Conservation (phyloP, 257 asterid species). For the Solanum commersonii region DNA sequence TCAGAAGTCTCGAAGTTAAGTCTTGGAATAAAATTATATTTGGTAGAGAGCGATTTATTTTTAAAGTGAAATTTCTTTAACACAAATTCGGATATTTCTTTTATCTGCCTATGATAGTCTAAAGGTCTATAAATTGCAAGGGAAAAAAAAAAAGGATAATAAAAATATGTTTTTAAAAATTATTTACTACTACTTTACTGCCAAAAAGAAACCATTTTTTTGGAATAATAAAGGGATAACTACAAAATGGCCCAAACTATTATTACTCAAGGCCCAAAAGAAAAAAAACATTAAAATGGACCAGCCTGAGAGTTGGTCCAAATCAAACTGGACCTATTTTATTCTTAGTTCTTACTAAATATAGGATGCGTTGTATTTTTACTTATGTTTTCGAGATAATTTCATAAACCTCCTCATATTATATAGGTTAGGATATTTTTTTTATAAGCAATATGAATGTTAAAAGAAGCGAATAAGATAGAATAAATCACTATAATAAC, state of each 20-base stretch:
- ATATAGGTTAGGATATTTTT: background rate
- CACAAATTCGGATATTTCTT: background rate
- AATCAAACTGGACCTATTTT: background rate
- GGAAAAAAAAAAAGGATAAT: background rate
- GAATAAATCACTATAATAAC: background rate
- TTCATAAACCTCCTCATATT: too few relatives aligned
- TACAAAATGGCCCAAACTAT: background rate
- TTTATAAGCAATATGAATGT: background rate
- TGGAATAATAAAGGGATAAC: background rate
- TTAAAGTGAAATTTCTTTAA: background rate
- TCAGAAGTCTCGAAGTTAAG: too few relatives aligned
- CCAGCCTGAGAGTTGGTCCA: background rate
- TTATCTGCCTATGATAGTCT: background rate
- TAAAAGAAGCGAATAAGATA: background rate
- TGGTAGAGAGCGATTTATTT: background rate
- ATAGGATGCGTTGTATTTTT: background rate
- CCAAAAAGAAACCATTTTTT: background rate
- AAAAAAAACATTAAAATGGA: background rate
- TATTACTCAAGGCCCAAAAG: background rate
- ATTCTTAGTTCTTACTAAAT: background rate
- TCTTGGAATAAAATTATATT: background rate
- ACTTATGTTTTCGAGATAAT: background rate
- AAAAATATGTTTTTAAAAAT: background rate
- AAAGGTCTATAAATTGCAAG: background rate
- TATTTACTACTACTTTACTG: background rate